Evolutionary conservation across 2,329 filamentous ascomycete species (phyloP).

Genomic region (Xylaria sp.): DNA sequence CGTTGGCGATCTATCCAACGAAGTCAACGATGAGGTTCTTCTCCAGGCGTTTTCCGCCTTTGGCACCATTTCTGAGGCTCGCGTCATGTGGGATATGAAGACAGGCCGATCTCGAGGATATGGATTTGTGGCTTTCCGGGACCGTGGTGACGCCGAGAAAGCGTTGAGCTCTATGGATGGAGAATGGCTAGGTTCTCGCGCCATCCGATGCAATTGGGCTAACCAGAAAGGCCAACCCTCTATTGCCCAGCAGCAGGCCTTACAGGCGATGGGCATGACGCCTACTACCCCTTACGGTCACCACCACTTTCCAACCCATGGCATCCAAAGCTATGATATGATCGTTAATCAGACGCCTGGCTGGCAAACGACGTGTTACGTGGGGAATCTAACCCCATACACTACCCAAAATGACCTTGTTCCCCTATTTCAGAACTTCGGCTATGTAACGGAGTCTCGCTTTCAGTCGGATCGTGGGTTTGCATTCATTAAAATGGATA

Average conservation of each 20-base stretch:
- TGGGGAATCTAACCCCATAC: conserved; percentile 97
- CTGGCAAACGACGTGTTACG: conserved; percentile 99
- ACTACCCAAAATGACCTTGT: conserved; percentile 96
- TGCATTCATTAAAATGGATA: conserved; percentile 99
- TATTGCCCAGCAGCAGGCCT: conserved; percentile 96
- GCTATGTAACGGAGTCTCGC: conserved; percentile 95
- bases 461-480: conserved; percentile 99
- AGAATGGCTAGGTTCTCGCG: conserved; percentile 97
- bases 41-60: conserved; percentile 96
- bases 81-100: conserved; percentile 99
- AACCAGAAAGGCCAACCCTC: conserved; percentile 99
- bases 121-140: conserved; percentile 94
- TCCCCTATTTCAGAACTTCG: conserved; percentile 99
- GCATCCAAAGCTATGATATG: conserved; percentile 97
- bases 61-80: conserved; percentile 94
- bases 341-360: conserved; percentile 92
- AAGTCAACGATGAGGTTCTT: conserved; percentile 97
- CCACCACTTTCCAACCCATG: conserved; percentile 97
- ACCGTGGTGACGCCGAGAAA: conserved; percentile 93
- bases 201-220: conserved; percentile 99
- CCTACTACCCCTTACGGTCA: conserved; percentile 96
- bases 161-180: conserved; percentile 98
- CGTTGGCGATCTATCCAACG: conserved; percentile 96
- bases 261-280: conserved; percentile 98
- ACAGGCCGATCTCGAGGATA: conserved; percentile 97